phyloP scores from a whole-genome alignment of 2,329 filamentous ascomycete genomes.

The Phaeosphaeria sp. region DNA sequence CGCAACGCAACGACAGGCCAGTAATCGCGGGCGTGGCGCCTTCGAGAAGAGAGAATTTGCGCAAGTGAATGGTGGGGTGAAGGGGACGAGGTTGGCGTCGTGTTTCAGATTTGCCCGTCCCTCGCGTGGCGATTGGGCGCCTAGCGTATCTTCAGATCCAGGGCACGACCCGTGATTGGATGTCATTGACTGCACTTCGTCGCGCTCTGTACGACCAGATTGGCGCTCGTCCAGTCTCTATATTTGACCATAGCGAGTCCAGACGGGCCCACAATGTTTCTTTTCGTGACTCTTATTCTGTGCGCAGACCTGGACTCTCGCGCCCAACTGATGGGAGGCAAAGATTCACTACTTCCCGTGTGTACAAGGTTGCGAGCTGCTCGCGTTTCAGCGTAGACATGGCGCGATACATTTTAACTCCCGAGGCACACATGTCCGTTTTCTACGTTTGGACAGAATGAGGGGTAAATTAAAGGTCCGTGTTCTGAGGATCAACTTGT shows the following conservation, averaged over 20 bases:
- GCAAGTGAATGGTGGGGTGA: constrained; percentile 24
- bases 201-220: constrained; percentile 22
- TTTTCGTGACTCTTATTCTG: constrained; percentile 4
- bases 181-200: constrained; percentile 23
- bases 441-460: neutral
- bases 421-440: neutral
- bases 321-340: neutral
- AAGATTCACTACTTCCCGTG: neutral
- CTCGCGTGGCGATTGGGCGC: constrained; percentile 27
- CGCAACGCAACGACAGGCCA: constrained; percentile 42
- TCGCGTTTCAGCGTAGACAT: neutral
- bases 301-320: neutral
- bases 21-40: constrained; percentile 35
- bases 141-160: constrained; percentile 11
- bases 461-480: constrained; percentile 19
- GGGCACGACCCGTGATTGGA: constrained; percentile 30
- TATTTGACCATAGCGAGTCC: constrained; percentile 21
- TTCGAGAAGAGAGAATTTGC: constrained; percentile 26
- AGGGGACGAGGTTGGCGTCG: constrained; percentile 23
- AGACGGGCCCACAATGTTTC: constrained; percentile 10
- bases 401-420: neutral
- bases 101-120: constrained; percentile 28
- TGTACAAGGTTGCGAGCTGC: neutral
- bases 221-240: constrained; percentile 33
- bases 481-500: constrained; percentile 9